Percentiles rank a stretch among this genome's conserved stretches.
phyloP scores from a whole-genome alignment of 129 eudicot genomes.

The Logfia minima region DNA sequence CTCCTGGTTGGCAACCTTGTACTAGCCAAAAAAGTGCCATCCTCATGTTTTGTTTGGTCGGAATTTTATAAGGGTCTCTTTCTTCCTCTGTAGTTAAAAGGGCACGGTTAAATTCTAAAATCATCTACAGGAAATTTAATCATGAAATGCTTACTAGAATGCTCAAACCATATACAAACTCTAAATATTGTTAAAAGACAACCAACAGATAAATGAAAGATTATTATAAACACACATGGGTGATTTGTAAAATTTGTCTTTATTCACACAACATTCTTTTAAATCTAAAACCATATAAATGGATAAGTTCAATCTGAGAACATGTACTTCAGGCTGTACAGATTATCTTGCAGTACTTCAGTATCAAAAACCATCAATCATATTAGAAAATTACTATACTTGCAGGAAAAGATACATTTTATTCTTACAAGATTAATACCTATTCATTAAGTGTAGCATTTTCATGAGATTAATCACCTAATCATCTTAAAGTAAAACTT shows the following conservation, averaged over 20 bases:
- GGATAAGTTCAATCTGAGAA: background rate
- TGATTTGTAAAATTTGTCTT: background rate
- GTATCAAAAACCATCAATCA: background rate
- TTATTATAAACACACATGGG: background rate
- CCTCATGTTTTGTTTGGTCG: constrained; percentile 44
- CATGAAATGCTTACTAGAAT: background rate
- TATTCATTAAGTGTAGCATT: background rate
- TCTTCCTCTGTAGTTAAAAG: constrained; percentile 43
- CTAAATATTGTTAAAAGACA: background rate
- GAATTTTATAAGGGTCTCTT: constrained; percentile 40
- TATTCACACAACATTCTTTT: background rate
- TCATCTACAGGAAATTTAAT: background rate
- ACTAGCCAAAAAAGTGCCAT: constrained; percentile 63
- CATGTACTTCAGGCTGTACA: no score
- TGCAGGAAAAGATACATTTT: background rate
- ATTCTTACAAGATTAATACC: no score
- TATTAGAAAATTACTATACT: background rate
- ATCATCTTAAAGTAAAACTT: no score
- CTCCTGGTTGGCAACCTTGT: constrained; percentile 58
- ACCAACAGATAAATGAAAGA: background rate
- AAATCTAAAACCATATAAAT: background rate
- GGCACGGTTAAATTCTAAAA: background rate
- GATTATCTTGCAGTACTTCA: no score
- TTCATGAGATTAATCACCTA: no score
- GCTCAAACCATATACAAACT: background rate